Evolutionary conservation across 2,329 filamentous ascomycete species (phyloP).

Genomic region (Graphilbum fragrans): DNA sequence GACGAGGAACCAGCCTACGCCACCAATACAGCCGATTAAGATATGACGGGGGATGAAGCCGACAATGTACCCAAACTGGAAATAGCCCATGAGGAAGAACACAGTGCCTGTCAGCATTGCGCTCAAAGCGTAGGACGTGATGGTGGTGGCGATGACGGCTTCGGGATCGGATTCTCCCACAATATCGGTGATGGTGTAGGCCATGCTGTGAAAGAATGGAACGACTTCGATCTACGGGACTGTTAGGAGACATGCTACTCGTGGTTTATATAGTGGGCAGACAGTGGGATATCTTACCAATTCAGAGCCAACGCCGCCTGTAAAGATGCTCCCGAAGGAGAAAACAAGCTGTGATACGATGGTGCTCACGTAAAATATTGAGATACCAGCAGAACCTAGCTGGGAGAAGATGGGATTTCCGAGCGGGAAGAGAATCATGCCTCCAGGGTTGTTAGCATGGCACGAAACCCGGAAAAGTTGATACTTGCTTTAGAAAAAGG

Average conservation of each 20-base stretch:
- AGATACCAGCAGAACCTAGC: conserved; percentile 86
- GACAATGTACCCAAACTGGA: conserved; percentile 80
- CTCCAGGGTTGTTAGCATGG: conserved; percentile 22
- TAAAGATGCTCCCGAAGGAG: conserved; percentile 78
- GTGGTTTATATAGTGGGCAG: neutral
- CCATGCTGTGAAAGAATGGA: conserved; percentile 98
- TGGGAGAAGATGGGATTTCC: conserved; percentile 75
- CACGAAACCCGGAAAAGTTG: too few relatives aligned
- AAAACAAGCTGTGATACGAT: conserved; percentile 89
- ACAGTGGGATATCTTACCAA: conserved; percentile 42
- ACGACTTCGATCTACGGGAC: conserved; percentile 73
- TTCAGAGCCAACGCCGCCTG: conserved; percentile 84
- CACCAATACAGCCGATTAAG: conserved; percentile 91
- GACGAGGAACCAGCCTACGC: conserved; percentile 89
- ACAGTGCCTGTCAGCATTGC: conserved; percentile 83
- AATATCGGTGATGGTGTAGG: conserved; percentile 66
- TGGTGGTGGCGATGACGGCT: conserved; percentile 86
- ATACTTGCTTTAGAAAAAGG: too few relatives aligned
- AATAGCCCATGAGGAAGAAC: conserved; percentile 82
- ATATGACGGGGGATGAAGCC: conserved; percentile 97
- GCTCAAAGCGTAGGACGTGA: conserved; percentile 80
- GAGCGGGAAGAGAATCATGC: conserved; percentile 90
- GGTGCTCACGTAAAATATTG: conserved; percentile 97
- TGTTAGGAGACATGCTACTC: neutral
- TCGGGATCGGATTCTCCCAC: conserved; percentile 74